Conservation (phyloP, 345 rosid species). For the Leavenworthia alabamica region DNA sequence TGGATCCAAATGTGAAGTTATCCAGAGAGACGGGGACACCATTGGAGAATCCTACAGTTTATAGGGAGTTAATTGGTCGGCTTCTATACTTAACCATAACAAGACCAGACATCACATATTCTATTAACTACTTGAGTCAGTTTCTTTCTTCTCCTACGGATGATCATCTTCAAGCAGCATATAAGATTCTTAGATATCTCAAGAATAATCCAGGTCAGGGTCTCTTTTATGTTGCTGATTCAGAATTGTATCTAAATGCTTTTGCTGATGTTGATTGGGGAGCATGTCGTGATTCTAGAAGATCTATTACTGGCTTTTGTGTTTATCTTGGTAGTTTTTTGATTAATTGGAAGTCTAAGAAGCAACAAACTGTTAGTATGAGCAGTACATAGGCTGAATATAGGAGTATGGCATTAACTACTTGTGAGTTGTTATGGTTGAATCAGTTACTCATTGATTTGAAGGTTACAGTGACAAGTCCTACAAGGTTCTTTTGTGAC, state of each 20-base stretch:
- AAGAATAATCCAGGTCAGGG: neutral
- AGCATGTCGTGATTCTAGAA: neutral
- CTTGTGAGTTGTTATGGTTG: neutral
- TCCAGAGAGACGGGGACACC: neutral
- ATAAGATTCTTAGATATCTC: neutral
- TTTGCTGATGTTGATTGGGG: neutral
- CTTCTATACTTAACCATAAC: neutral
- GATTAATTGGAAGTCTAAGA: no score
- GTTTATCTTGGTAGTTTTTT: no score
- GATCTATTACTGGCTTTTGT: no score
- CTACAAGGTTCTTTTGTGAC: no score
- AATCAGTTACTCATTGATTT: no score
- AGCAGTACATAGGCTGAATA: neutral
- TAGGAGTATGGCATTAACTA: neutral
- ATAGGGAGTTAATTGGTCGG: neutral
- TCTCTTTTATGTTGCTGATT: fast-evolving
- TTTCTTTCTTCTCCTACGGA: neutral
- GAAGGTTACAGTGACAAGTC: no score
- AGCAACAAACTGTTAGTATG: neutral
- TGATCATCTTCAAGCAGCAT: neutral
- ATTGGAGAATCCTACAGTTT: neutral
- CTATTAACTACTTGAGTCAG: neutral
- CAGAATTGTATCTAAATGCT: neutral
- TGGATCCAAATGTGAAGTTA: neutral
- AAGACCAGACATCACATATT: neutral